Base-by-base conservation (phyloP, 352 stramenopile species). In the Chloridella minuta region DNA sequence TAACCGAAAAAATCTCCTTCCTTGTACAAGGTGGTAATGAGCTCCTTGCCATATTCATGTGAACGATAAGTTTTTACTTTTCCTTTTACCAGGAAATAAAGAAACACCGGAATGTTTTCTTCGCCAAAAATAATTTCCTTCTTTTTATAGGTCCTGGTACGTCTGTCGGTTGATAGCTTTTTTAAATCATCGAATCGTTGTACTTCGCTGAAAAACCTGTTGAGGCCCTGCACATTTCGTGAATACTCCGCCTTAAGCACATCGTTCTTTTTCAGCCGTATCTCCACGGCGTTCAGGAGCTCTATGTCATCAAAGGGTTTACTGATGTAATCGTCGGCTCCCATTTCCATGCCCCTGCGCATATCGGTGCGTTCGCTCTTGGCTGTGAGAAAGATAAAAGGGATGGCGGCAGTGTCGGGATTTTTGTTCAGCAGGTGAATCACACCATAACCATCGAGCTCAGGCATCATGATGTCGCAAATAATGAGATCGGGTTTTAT, bases 191-290 rank as follows among this genome's bases (percentile, higher is more conserved):
- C 40, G 10, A 66, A n/a, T 66, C n/a, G 10, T 18, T n/a, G 10
- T n/a, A 66, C 40, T n/a, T 66, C 40, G n/a, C n/a, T n/a, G n/a
- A 66, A 66, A 66, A 66, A 66, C n/a, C n/a, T 66, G n/a, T 66
- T 66, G n/a, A 66, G 40, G 10, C 40, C 40, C 10, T 66, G 10
- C 40, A 66, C 40, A 66, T 66, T 66, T 66, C n/a, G 10, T 66
- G 40, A 66, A 66, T 18, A 66, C n/a, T 66, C 40, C 10, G 40
- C 40, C n/a, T 66, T 66, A 18, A 66, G n/a, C 10, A 66, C n/a
- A 66, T 66, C 40, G 40, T 66, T 10, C 40, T 66, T 66, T 66
- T 66, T 66, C 10, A 66, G 40, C 40, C 40, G 40, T 18, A 10
- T 66, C n/a, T 66, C 40, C 40, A 66, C 40, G n/a, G 40, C 40